Base-by-base conservation (phyloP, 129 eudicot genomes). In the Pulicaria dysenterica region DNA sequence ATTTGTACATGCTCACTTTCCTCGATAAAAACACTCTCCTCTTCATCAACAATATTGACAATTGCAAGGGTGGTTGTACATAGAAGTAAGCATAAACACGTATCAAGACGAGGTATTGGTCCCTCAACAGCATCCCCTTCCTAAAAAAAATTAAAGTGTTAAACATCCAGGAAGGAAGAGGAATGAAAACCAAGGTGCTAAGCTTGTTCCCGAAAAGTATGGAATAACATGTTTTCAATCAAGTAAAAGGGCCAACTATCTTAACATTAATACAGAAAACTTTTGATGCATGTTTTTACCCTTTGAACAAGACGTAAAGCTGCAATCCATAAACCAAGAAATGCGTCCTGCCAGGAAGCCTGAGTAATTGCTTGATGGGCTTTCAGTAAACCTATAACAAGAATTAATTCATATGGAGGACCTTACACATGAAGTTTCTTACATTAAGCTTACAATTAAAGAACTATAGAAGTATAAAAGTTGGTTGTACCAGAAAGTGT, bases 241-340 rank as follows among this genome's bases (percentile, higher is more conserved):
- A 59, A 38, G 36, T 37, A 36, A 10, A 60, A 58, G 56, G 51
- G 64, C 67, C 44, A 43, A 46, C 19, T 17, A 24, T 5, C 13
- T 53, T 66, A 44, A 48, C 38, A 47, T 67, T 46, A 45, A 60
- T 68, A 12, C 47, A 24, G 49, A 69, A 8, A 34, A 54, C 9
- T 31, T 6, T 49, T 9, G n/a, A 72, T 34, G n/a, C 55, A 67
- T 34, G 58, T 19, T 58, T 77, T 65, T 74, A 94, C 99, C 96
- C 99, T 86, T 80, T 94, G 96, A 83, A 94, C 93, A 84, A 94
- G 97, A 64, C 99, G 87, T 73, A 94, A 71, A 76, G 91, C 84
- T 71, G 99, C 95, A 80, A 89, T 77, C 96, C 97, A 94, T 62
- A 94, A 77, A 53, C 93, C 96, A 58, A 94, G 93, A 82, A 94